phyloP scores from a whole-genome alignment of 257 asterid genomes.

The Thymus mandschuricus region DNA sequence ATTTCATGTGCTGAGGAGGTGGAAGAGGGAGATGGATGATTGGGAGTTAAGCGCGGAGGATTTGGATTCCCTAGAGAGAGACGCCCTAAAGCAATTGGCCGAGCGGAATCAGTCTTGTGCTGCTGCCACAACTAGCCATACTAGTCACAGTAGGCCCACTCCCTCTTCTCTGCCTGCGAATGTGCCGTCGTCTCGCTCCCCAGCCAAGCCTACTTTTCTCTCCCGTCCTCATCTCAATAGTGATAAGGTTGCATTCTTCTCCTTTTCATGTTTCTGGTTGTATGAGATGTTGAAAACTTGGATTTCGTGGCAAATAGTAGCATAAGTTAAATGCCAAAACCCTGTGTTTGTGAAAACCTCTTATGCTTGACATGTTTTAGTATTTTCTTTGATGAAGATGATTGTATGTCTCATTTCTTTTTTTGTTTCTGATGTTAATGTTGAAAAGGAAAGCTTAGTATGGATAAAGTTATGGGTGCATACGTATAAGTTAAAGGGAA shows the following conservation, averaged over 20 bases:
- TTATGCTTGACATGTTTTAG: neutral
- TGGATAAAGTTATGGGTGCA: neutral
- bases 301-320: neutral
- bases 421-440: slow-evolving; percentile 15
- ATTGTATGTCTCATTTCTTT: neutral
- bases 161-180: slow-evolving; percentile 31
- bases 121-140: slow-evolving; percentile 47
- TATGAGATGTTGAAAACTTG: neutral
- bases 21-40: slow-evolving; percentile 54
- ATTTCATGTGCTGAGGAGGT: slow-evolving; percentile 10
- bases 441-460: neutral
- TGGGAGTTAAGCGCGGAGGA: slow-evolving; percentile 85
- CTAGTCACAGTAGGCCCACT: slow-evolving; percentile 12
- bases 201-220: slow-evolving; percentile 43
- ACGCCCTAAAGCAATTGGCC: slow-evolving; percentile 66
- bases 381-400: slow-evolving; percentile 16
- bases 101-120: slow-evolving; percentile 61
- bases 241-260: slow-evolving; percentile 35
- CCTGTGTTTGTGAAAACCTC: neutral
- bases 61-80: slow-evolving; percentile 72
- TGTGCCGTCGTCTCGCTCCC: slow-evolving; percentile 44
- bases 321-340: neutral
- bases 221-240: slow-evolving; percentile 31
- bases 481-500: neutral
- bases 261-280: neutral